phyloP scores from a whole-genome alignment of 2,329 filamentous ascomycete genomes.

The Penicillium sp. region DNA sequence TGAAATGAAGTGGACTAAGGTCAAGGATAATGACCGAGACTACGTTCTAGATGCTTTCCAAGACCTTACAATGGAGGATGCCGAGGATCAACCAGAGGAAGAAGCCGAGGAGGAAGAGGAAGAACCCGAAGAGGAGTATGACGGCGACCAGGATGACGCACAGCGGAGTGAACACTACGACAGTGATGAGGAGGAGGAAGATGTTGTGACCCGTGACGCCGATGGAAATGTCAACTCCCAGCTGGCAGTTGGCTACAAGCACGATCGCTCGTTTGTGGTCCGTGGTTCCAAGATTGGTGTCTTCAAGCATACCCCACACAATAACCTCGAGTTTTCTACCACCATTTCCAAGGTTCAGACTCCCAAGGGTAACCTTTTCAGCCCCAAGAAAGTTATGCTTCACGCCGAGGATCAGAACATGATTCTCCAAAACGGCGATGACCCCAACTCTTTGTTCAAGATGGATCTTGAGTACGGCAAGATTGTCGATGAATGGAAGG shows the following conservation, averaged over 20 bases:
- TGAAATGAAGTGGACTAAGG: constrained; percentile 88
- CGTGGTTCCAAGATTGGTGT: constrained; percentile 97
- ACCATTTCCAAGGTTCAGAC: constrained; percentile 96
- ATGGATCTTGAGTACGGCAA: constrained; percentile 99
- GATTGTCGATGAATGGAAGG: constrained; percentile 97
- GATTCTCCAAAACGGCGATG: constrained; percentile 77
- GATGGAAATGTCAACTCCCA: constrained; percentile 90
- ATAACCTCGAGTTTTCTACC: constrained; percentile 92
- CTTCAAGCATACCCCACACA: constrained; percentile 93
- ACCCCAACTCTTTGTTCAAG: constrained; percentile 88
- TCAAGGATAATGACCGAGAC: constrained; percentile 87
- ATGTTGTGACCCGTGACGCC: constrained; percentile 65
- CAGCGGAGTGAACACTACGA: constrained; percentile 73
- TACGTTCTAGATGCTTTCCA: constrained; percentile 96
- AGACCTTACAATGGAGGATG: constrained; percentile 89
- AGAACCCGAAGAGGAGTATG: constrained; percentile 60
- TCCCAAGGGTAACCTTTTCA: constrained; percentile 82
- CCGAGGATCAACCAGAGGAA: constrained; percentile 58
- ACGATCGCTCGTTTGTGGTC: constrained; percentile 95
- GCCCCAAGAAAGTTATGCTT: constrained; percentile 94
- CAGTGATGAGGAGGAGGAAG: constrained; percentile 77
- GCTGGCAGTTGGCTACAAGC: constrained; percentile 93
- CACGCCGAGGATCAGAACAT: constrained; percentile 88
- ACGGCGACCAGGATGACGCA: constrained; percentile 63
- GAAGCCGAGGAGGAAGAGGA: constrained; percentile 55